Evolutionary conservation across 148 eudicot species (phyloP), one percentile per base, ranked within the genome.

Genomic region (Rhododendron henanense): DNA sequence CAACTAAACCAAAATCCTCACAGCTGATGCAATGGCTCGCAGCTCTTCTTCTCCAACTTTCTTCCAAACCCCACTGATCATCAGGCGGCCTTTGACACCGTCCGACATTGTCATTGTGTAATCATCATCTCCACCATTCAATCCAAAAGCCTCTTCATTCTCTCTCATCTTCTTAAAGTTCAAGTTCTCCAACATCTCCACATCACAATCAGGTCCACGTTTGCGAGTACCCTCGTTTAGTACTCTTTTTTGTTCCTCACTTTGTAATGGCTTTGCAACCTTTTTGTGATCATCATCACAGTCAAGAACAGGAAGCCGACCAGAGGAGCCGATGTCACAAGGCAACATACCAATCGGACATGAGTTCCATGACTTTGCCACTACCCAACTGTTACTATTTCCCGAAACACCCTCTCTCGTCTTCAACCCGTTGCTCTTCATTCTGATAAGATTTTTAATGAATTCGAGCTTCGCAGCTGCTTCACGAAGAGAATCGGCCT

Each of bases 301-400:
- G 86, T 92, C 93, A 23, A 95, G 95, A 87, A 87, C 84, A 41
- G 98, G 99, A 83, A 92, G 87, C 73, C 82, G 88, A 39, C 96
- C 95, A 10, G 95, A 94, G 74, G 91, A 90, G 48, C 96, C 94
- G 5, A 92, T 61, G 73, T 87, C 87, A 61, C 85, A 86, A 51
- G 98, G 95, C 83, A 95, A 73, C 98, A 92, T 93, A 55, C 99
- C 98, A 59, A 96, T 92, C 1, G 97, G 96, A 59, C 98, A 95
- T 48, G 94, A 87, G 14, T 92, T 96, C 99, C 98, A 96, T 59
- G 95, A 92, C 79, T 93, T 92, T 13, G 89, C 91, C 79, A 93
- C 86, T 37, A 82, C 67, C 99, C 99, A 96, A 85, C 85, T 86
- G 69, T 77, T 85, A 25, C 82, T 84, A 14, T 74, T 87, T 77